Conservation (phyloP, 2,329 filamentous ascomycete species). For the Claviceps pazoutovae region DNA sequence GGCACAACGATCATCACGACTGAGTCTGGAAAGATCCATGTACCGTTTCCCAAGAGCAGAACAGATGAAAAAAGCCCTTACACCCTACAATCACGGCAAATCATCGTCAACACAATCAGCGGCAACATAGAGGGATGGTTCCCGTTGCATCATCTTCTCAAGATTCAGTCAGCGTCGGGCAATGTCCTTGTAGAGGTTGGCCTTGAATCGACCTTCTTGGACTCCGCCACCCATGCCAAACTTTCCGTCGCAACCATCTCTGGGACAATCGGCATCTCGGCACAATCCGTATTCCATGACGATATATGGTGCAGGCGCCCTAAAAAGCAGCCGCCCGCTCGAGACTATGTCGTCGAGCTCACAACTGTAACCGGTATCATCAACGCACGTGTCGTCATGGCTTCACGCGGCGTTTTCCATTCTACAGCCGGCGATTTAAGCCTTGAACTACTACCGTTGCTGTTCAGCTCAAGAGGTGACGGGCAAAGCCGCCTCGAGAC, state of each 20-base stretch:
- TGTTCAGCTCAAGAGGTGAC: slow-evolving; percentile 23
- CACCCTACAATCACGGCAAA: slow-evolving; percentile 27
- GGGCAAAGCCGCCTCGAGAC: slow-evolving; percentile 21
- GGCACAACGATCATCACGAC: slow-evolving; percentile 20
- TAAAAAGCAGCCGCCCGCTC: neutral
- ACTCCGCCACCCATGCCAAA: too few relatives aligned
- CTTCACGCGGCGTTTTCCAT: slow-evolving; percentile 19
- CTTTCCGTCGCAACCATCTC: too few relatives aligned
- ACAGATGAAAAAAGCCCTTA: slow-evolving; percentile 15
- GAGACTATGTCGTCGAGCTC: neutral
- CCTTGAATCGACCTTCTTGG: too few relatives aligned
- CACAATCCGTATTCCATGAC: neutral
- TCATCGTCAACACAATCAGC: slow-evolving; percentile 17
- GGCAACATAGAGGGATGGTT: slow-evolving; percentile 18
- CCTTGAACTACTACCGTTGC: slow-evolving; percentile 24
- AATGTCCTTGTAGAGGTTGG: slow-evolving; percentile 13
- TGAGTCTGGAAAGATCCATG: slow-evolving; percentile 20
- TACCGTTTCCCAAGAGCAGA: slow-evolving; percentile 10
- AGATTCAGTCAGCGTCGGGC: slow-evolving; percentile 30
- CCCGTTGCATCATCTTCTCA: slow-evolving; percentile 35
- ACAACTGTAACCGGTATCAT: neutral
- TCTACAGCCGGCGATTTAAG: slow-evolving; percentile 28
- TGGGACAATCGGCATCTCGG: neutral
- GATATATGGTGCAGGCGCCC: too few relatives aligned
- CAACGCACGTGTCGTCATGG: slow-evolving; percentile 24